Base-by-base conservation (phyloP, 441 rosid genomes). In the Corymbia citriodora region DNA sequence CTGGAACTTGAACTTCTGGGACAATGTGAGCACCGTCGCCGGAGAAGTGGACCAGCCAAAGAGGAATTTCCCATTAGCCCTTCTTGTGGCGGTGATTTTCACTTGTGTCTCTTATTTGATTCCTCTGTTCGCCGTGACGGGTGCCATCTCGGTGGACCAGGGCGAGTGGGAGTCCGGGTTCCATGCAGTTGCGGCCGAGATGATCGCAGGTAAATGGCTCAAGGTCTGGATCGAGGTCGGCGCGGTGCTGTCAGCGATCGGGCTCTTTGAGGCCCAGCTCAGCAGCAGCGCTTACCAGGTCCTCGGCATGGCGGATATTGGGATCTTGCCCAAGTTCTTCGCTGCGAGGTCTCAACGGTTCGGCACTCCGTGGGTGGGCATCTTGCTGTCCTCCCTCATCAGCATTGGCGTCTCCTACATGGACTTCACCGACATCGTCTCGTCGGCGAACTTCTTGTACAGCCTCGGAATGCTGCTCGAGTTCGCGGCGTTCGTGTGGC, bases 1-100 rank as follows among this genome's bases (percentile, higher is more conserved):
- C 89, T 97, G 98, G 97, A 97, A 97, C 92, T 92, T 97, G 92
- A 97, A 97, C 79, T 97, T 97, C 45, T 97, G 97, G 99, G 98
- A 97, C 89, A 95, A 88, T 91, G 98, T 95, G 5, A 96, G 98
- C 88, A 97, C 99, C 65, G 88, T 96, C 49, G 98, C 97, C 14
- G 99, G 98, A 3, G 99, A 97, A 94, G 99, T 97, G 7, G 96
- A 96, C n/a, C 88, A 91, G 9, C 99, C 99, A 11, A 95, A 93
- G 79, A 96, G 68, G 82, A 97, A 96, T 3, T 96, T 93, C 82
- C 82, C 49, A 10, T 72, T 72, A 21, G 82, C 27, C 82, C 82
- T 72, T 21, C 25, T 36, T 40, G 49, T 72, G 82, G 82, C 49
- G 82, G 82, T 72, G 23, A 19, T 36, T 33, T 72, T 88, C 19